Percentiles rank a stretch among this genome's conserved stretches.
Evolutionary conservation across 2,329 filamentous ascomycete species (phyloP).

Genomic region (Fusarium nanum): DNA sequence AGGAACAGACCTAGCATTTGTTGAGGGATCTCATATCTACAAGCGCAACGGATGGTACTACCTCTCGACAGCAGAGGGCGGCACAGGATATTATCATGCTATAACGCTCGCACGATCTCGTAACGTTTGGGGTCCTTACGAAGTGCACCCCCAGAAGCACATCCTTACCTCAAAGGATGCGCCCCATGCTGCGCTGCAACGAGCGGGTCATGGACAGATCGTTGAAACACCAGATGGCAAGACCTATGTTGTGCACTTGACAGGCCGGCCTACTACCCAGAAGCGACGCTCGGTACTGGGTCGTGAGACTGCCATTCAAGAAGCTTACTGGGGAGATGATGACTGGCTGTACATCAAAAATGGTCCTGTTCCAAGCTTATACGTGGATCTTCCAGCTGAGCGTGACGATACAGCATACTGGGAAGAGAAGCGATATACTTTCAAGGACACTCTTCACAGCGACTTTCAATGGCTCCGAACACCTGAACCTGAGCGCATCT

Average conservation of each 20-base stretch:
- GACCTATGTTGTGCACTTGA: slow-evolving; percentile 66
- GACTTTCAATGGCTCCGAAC: slow-evolving; percentile 70
- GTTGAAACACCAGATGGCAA: slow-evolving; percentile 65
- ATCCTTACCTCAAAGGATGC: slow-evolving; percentile 66
- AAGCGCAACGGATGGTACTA: slow-evolving; percentile 70
- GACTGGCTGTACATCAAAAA: slow-evolving; percentile 73
- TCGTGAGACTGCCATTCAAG: slow-evolving; percentile 68
- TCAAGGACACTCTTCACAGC: slow-evolving; percentile 57
- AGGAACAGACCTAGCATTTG: slow-evolving; percentile 65
- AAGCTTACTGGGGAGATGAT: slow-evolving; percentile 68
- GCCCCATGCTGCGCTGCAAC: slow-evolving; percentile 62
- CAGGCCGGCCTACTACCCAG: slow-evolving; percentile 63
- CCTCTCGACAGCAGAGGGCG: slow-evolving; percentile 69
- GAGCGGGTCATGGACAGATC: slow-evolving; percentile 65
- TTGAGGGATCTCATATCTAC: slow-evolving; percentile 70
- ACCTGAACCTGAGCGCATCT: slow-evolving; percentile 66
- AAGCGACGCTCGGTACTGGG: slow-evolving; percentile 65
- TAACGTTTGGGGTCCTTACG: slow-evolving; percentile 70
- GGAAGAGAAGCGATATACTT: slow-evolving; percentile 61
- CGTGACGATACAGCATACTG: slow-evolving; percentile 64
- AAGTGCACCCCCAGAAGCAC: slow-evolving; percentile 67
- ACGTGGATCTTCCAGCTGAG: slow-evolving; percentile 61
- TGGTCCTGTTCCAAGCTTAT: slow-evolving; percentile 65
- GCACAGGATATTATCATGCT: slow-evolving; percentile 70
- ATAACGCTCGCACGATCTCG: slow-evolving; percentile 67